Percentiles rank a stretch among this genome's conserved stretches.
These are phyloP conservation scores for Erodium trifolium DNA, from an alignment of 441 rosid species.

Conservation along the genomic window DNA sequence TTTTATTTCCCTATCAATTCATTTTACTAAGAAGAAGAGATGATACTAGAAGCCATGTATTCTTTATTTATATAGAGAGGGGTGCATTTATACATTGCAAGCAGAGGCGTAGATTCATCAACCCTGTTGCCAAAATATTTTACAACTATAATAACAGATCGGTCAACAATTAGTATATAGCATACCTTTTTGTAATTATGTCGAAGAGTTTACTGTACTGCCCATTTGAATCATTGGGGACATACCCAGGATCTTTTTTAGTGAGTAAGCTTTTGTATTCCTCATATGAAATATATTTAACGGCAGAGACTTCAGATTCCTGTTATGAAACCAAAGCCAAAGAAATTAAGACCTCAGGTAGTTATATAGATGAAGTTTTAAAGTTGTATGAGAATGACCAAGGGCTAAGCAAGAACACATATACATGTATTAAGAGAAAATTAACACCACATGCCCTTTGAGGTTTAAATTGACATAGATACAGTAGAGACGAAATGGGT, in stretches of 20 bases:
- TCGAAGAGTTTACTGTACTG: constrained; percentile 64
- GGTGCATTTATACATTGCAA: not conserved
- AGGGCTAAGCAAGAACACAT: constrained; percentile 5
- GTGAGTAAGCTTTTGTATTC: constrained; percentile 58
- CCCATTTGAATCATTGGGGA: constrained; percentile 65
- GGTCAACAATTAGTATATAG: constrained; percentile 1
- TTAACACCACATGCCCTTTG: not conserved
- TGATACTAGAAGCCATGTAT: not conserved
- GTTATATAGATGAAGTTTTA: constrained; percentile 7
- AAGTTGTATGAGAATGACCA: not conserved
- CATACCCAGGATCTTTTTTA: constrained; percentile 65
- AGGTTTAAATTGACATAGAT: not conserved
- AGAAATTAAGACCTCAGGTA: constrained; percentile 17
- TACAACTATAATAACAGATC: constrained; percentile 13
- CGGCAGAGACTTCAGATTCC: constrained; percentile 88
- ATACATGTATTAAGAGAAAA: constrained; percentile 1
- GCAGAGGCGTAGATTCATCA: not conserved
- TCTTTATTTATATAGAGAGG: not conserved
- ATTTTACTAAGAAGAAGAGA: not conserved
- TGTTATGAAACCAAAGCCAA: constrained; percentile 21
- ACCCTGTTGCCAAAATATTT: constrained; percentile 5
- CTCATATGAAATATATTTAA: constrained; percentile 54
- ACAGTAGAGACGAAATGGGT: not conserved
- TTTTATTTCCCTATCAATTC: constrained; percentile 1
- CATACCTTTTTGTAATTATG: constrained; percentile 60